These are phyloP conservation scores for Pterocarpus santalinus DNA, from an alignment of 306 rosid genomes.

Conservation along the genomic window DNA sequence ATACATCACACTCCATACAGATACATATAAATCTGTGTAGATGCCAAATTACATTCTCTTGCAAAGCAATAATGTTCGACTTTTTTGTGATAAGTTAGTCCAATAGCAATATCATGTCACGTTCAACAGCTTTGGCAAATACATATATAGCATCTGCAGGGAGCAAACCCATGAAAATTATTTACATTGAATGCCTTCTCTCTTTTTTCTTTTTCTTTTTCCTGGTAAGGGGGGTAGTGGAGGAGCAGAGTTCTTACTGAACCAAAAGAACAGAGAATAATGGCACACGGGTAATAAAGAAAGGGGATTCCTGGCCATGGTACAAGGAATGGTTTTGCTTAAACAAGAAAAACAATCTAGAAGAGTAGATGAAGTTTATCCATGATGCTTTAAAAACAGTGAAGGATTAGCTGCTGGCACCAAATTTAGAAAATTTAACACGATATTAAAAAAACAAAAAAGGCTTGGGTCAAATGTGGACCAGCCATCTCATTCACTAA, in stretches of 20 bases:
- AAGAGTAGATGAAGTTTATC: slow-evolving; percentile 1
- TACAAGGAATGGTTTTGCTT: not conserved
- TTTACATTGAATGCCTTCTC: no score
- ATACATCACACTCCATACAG: slow-evolving; percentile 11
- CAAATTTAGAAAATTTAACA: slow-evolving; percentile 15
- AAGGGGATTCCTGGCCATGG: slow-evolving; percentile 6
- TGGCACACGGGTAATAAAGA: no score
- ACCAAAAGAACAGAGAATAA: no score
- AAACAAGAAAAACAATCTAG: slow-evolving; percentile 25
- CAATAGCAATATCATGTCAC: slow-evolving; percentile 26
- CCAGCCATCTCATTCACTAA: slow-evolving; percentile 33
- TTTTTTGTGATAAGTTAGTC: not conserved
- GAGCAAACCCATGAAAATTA: not conserved
- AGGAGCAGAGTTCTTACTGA: no score
- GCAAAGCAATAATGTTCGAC: not conserved
- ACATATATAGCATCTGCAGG: slow-evolving; percentile 6
- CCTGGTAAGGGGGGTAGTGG: no score
- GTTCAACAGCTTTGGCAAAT: slow-evolving; percentile 16
- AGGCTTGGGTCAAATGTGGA: slow-evolving; percentile 22
- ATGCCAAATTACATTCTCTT: not conserved
- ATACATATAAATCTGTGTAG: not conserved
- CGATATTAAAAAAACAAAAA: not conserved
- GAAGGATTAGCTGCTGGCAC: not conserved
- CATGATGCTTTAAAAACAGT: not conserved
- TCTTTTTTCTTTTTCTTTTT: no score